These are phyloP conservation scores for Mucuna pruriens DNA, from an alignment of 306 rosid species.

Conservation along the genomic window DNA sequence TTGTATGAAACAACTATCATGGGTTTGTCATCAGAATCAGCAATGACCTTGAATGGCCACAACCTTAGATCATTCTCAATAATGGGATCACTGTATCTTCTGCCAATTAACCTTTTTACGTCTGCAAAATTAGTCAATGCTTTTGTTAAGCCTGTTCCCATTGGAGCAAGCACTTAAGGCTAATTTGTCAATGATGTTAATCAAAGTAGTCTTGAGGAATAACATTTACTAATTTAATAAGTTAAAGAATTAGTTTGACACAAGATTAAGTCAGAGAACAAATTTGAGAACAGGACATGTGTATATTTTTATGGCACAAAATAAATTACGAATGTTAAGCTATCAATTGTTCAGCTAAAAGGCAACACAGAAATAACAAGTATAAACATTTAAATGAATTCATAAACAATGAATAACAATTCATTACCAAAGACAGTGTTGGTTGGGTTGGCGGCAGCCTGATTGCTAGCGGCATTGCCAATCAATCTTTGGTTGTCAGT, in stretches of 20 bases:
- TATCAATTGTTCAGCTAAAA: too few relatives aligned
- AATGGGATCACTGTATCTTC: conserved; percentile 22
- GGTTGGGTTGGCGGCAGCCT: background rate
- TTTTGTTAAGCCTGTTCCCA: background rate
- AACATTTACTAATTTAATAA: background rate
- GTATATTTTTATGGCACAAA: too few relatives aligned
- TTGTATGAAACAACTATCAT: too few relatives aligned
- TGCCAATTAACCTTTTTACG: conserved; percentile 35
- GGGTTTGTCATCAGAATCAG: too few relatives aligned
- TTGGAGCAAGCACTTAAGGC: background rate
- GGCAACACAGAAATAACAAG: too few relatives aligned
- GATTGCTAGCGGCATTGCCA: background rate
- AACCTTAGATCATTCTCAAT: too few relatives aligned
- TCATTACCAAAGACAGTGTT: background rate
- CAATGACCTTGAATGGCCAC: too few relatives aligned
- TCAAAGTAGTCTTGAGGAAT: background rate
- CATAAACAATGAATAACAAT: background rate
- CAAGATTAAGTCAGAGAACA: too few relatives aligned
- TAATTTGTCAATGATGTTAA: background rate
- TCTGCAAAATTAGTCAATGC: background rate
- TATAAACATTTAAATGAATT: too few relatives aligned
- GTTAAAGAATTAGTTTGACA: too few relatives aligned
- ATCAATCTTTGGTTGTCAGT: background rate
- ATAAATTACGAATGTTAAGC: too few relatives aligned
- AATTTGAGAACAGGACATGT: too few relatives aligned